A percentile compares a stretch with the other conserved stretches of the same genome.
These are phyloP conservation scores for Nakataea oryzae DNA, from an alignment of 2,329 filamentous ascomycete genomes.

Conservation along the genomic window DNA sequence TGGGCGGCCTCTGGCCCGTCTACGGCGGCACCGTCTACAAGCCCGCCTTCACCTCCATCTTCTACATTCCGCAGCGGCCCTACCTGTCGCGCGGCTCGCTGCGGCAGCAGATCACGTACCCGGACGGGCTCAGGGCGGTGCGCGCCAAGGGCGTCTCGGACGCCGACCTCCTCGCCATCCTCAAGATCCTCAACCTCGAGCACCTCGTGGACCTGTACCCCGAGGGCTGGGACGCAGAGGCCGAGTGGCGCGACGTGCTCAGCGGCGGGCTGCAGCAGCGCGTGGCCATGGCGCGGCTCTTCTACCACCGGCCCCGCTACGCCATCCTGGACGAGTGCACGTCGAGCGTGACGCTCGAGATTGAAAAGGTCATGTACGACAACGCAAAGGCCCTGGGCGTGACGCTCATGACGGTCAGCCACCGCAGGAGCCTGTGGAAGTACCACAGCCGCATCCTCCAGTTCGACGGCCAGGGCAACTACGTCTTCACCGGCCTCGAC, in stretches of 20 bases:
- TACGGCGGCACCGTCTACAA: constrained; percentile 92
- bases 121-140: constrained; percentile 81
- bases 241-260: constrained; percentile 92
- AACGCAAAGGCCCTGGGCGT: constrained; percentile 85
- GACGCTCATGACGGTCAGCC: constrained; percentile 93
- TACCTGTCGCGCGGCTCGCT: constrained; percentile 86
- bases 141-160: constrained; percentile 76
- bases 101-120: constrained; percentile 96
- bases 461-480: constrained; percentile 90
- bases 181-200: constrained; percentile 73
- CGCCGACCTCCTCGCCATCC: constrained; percentile 64
- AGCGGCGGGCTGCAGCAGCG: constrained; percentile 90
- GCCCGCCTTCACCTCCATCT: constrained; percentile 85
- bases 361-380: constrained; percentile 94
- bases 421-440: constrained; percentile 86
- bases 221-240: constrained; percentile 81
- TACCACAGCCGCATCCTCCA: constrained; percentile 93
- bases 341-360: constrained; percentile 85
- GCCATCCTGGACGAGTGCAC: constrained; percentile 98
- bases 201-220: constrained; percentile 68
- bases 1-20: constrained; percentile 94
- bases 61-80: constrained; percentile 94
- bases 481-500: constrained; percentile 81
- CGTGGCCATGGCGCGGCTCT: constrained; percentile 89
- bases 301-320: constrained; percentile 87